Conservation (phyloP, 345 rosid species). For the Boechera retrofracta region DNA sequence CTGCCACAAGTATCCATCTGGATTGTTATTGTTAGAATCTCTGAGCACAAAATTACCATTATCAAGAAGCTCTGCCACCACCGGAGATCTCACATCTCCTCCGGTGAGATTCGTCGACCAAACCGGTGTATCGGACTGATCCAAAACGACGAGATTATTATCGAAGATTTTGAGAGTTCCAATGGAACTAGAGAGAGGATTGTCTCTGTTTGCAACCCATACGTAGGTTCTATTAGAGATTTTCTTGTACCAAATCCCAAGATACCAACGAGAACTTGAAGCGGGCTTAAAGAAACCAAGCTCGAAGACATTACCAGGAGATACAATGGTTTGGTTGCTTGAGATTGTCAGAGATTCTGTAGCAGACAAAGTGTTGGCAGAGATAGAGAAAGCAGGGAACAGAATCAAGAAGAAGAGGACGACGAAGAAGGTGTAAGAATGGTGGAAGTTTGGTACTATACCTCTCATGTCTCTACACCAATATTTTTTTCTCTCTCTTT, state of each 20-base stretch:
- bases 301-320: slow-evolving; percentile 61
- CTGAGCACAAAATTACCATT: slow-evolving; percentile 74
- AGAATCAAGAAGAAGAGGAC: slow-evolving; percentile 42
- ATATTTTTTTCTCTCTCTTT: neutral
- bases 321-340: slow-evolving; percentile 57
- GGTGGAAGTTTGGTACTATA: slow-evolving; percentile 29
- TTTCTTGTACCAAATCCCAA: slow-evolving; percentile 84
- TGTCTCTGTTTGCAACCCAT: slow-evolving; percentile 92
- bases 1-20: slow-evolving; percentile 60
- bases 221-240: slow-evolving; percentile 61
- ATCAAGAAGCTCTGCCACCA: slow-evolving; percentile 62
- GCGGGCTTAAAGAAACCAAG: slow-evolving; percentile 70
- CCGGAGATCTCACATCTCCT: slow-evolving; percentile 42
- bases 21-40: slow-evolving; percentile 39
- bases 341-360: slow-evolving; percentile 51
- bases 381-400: slow-evolving; percentile 48
- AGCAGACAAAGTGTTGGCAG: slow-evolving; percentile 54
- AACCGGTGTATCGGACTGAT: slow-evolving; percentile 27
- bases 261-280: slow-evolving; percentile 54
- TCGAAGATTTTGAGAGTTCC: slow-evolving; percentile 55
- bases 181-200: slow-evolving; percentile 58
- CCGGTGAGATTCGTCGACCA: slow-evolving; percentile 66
- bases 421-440: slow-evolving; percentile 38
- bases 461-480: slow-evolving; percentile 42
- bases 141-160: slow-evolving; percentile 51